A percentile compares a stretch with the other conserved stretches of the same genome.
These are phyloP conservation scores for Chalciporus chontae DNA, from an alignment of 768 basidiomycete genomes.

Conservation along the genomic window DNA sequence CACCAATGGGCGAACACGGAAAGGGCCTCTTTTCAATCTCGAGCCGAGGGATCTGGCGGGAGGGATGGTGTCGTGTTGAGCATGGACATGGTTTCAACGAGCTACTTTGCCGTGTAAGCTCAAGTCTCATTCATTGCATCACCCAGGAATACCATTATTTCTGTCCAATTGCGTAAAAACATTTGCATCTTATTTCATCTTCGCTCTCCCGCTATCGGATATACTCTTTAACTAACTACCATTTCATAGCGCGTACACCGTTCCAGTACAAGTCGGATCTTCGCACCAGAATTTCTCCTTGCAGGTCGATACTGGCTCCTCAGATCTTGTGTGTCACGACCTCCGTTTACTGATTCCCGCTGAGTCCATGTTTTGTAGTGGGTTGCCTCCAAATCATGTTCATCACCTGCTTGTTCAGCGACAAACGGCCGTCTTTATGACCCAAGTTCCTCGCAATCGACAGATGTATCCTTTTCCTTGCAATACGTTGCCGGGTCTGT, in stretches of 20 bases:
- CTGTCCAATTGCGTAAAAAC: background rate
- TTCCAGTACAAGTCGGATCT: conserved; percentile 54
- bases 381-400: conserved; percentile 68
- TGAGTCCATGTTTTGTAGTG: conserved; percentile 44
- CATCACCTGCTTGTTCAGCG: conserved; percentile 47
- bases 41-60: conserved; percentile 45
- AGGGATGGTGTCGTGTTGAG: conserved; percentile 55
- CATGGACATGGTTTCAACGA: conserved; percentile 51
- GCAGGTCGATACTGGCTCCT: conserved; percentile 80
- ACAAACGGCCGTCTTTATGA: conserved; percentile 53
- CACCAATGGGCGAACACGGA: conserved; percentile 8
- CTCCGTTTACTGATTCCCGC: background rate
- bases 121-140: background rate
- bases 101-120: conserved; percentile 57
- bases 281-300: conserved; percentile 50
- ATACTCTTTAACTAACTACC: background rate
- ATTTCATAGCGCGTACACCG: conserved; percentile 56
- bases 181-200: background rate
- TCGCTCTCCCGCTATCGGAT: background rate
- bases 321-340: conserved; percentile 60
- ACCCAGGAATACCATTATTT: background rate
- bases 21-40: conserved; percentile 6
- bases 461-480: conserved; percentile 46
- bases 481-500: conserved; percentile 58
- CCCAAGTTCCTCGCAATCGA: conserved; percentile 42